Evolutionary conservation across 2,329 filamentous ascomycete species (phyloP), one percentile per base, ranked within the genome.

Genomic region (Verticillium nonalfalfae): DNA sequence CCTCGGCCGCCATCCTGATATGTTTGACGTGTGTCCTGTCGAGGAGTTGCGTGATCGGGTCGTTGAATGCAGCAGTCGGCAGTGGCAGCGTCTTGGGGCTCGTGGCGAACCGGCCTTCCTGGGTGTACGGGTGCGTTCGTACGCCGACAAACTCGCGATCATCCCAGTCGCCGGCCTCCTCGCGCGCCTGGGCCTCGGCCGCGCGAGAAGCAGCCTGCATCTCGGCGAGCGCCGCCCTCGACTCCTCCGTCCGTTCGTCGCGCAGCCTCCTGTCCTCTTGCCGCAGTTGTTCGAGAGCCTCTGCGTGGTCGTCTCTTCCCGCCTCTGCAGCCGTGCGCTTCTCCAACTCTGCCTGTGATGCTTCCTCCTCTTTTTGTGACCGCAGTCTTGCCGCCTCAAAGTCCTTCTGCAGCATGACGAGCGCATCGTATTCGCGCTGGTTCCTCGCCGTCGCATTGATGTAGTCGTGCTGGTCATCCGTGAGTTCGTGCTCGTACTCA

Each of bases 51-150:
- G 85, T 81, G 18, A 96, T 87, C 0, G 93, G 93, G 3, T 83
- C 77, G 9, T 90, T 81, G 50, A 97, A 82, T 2, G 84, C 79
- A n/a, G 81, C 78, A 65, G 85, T 83, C 0, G 94, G 93, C 3
- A 97, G 76, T n/a, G 84, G 81, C 14, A 97, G 74, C 9, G 93
- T 96, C 50, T 83, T 83, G 1, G 93, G 90, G 26, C 79, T 82
- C 1, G 90, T 91, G 57, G 85, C 82, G 72, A 89, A 96, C 64
- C 88, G 86, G n/a, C 90, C 93, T 52, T 86, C 80, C 1, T 82
- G 73, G 0, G 93, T 96, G 62, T 91, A 80, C 3, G 88, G 87
- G 73, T 98, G 95, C 21, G 78, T 72, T 4, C 71, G 61, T n/a
- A 34, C 18, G 21, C 31, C 40, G 1, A 60, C 64, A n/a, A 64